Conservation (phyloP, 129 eudicot genomes). For the Flaveria bidentis region DNA sequence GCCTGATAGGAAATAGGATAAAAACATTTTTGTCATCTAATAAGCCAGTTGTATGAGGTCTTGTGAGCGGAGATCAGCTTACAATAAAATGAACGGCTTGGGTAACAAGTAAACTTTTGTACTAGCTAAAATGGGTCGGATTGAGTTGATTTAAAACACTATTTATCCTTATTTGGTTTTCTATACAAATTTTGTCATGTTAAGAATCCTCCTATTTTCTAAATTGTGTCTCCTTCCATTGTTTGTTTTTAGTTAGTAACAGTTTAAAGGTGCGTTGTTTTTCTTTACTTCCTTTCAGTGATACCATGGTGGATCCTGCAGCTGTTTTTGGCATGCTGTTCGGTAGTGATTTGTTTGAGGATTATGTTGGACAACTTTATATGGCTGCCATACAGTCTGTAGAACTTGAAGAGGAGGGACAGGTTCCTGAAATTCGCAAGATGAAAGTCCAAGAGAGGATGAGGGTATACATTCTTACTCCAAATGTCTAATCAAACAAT, state of each 20-base stretch:
- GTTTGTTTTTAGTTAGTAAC: not conserved
- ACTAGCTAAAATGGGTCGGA: not conserved
- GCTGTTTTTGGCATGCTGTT: conserved; percentile 93
- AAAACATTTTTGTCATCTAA: not conserved
- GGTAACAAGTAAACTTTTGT: not conserved
- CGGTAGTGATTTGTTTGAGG: conserved; percentile 82
- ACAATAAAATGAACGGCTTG: not conserved
- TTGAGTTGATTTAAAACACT: not conserved
- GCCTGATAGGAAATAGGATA: not conserved
- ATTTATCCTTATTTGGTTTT: not conserved
- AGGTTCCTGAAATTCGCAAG: conserved; percentile 57
- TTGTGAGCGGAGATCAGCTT: not conserved
- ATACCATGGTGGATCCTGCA: conserved; percentile 85
- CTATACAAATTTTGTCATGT: not conserved
- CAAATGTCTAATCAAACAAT: conserved; percentile 1
- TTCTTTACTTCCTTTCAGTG: conserved; percentile 44
- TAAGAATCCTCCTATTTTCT: not conserved
- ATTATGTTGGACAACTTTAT: conserved; percentile 79
- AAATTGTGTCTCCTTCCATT: not conserved
- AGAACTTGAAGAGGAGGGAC: conserved; percentile 62
- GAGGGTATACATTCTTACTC: conserved; percentile 46
- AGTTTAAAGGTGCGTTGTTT: not conserved
- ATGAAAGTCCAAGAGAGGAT: conserved; percentile 77
- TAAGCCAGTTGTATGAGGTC: conserved; percentile 1
- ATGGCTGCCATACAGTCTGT: conserved; percentile 62